Percentiles rank a stretch among this genome's conserved stretches.
These are phyloP conservation scores for Fusarium illudens DNA, from an alignment of 2,329 filamentous ascomycete species.

Conservation along the genomic window DNA sequence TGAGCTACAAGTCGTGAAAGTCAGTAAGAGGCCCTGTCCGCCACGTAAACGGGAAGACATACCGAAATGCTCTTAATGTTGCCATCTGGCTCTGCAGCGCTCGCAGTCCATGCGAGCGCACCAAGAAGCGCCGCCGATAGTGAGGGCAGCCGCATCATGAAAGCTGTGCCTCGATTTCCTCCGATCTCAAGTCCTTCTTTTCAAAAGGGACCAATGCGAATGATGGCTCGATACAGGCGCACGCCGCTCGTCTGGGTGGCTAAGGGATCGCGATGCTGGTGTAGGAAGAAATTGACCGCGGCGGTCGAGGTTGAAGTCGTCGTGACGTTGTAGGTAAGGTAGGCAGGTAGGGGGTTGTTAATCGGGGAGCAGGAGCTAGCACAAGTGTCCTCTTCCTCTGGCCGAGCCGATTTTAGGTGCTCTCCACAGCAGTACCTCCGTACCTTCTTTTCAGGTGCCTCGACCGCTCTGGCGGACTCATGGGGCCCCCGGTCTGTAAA, in stretches of 20 bases:
- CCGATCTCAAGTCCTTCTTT: conserved; percentile 3
- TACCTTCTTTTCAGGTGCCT: conserved; percentile 5
- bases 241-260: conserved; percentile 32
- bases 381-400: conserved; percentile 44
- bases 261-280: conserved; percentile 15
- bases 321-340: conserved; percentile 37
- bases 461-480: conserved; percentile 6
- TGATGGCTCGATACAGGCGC: conserved; percentile 31
- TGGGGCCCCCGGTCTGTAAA: conserved; percentile 7
- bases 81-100: conserved; percentile 56
- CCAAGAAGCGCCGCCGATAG: conserved; percentile 60
- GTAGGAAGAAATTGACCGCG: conserved; percentile 25
- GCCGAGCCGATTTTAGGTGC: conserved; percentile 38
- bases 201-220: conserved; percentile 29
- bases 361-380: conserved; percentile 37
- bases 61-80: conserved; percentile 64
- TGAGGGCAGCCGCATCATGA: conserved; percentile 58
- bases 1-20: conserved; percentile 64
- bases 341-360: conserved; percentile 34
- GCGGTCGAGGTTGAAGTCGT: conserved; percentile 34
- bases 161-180: conserved; percentile 20
- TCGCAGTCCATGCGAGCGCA: conserved; percentile 59
- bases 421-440: conserved; percentile 37
- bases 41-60: conserved; percentile 35
- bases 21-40: conserved; percentile 27